phyloP scores from a whole-genome alignment of 2,329 filamentous ascomycete species.

The Fusarium nanum region DNA sequence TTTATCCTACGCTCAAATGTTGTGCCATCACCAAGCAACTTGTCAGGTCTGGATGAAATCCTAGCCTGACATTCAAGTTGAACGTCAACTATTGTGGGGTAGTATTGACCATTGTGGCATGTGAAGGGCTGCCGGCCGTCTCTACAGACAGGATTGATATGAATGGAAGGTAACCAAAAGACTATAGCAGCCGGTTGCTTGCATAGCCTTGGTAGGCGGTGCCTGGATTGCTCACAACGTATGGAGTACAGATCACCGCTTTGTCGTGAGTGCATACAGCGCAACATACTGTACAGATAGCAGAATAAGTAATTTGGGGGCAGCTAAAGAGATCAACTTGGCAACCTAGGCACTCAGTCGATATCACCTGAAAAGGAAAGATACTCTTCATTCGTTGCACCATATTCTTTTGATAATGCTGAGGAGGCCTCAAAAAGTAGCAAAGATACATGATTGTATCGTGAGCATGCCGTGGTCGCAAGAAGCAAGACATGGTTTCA shows the following conservation, averaged over 20 bases:
- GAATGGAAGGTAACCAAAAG: not conserved
- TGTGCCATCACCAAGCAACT: constrained; percentile 9
- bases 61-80: constrained; percentile 16
- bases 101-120: not conserved
- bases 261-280: not conserved
- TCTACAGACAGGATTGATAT: not conserved
- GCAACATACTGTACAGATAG: constrained; percentile 2
- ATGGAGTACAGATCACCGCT: not conserved
- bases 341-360: not conserved
- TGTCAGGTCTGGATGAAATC: constrained; percentile 2
- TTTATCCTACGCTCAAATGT: constrained; percentile 22
- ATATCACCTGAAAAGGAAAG: not conserved
- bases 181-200: constrained; percentile 3
- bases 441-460: not conserved
- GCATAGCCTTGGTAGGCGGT: constrained; percentile 15
- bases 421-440: constrained; percentile 4
- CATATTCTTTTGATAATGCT: constrained; percentile 1
- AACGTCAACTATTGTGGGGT: constrained; percentile 11
- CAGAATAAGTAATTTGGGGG: not conserved
- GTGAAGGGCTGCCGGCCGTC: constrained; percentile 11
- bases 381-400: not conserved
- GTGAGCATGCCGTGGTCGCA: constrained; percentile 4
- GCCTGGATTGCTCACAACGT: not conserved
- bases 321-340: constrained; percentile 4
- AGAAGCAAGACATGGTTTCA: constrained; percentile 38